phyloP scores from a whole-genome alignment of 345 rosid genomes.

The Moricandia moricandioides region DNA sequence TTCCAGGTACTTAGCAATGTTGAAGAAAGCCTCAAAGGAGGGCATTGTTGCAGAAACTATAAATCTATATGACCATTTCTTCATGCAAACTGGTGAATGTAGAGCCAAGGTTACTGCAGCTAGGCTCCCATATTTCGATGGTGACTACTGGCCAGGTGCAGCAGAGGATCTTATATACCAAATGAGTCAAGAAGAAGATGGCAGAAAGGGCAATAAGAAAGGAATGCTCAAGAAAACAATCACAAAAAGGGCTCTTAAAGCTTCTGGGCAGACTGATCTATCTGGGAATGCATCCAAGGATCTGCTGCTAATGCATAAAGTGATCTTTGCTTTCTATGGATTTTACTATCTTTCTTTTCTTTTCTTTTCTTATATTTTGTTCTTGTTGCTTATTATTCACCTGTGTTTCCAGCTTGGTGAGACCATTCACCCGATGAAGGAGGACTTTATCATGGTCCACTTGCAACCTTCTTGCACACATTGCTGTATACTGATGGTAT shows the following conservation, averaged over 20 bases:
- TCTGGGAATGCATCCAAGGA: slow-evolving; percentile 94
- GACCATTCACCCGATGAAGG: slow-evolving; percentile 98
- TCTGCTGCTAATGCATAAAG: slow-evolving; percentile 95
- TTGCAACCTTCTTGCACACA: slow-evolving; percentile 90
- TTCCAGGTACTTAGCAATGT: slow-evolving; percentile 86
- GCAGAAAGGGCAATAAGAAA: slow-evolving; percentile 88
- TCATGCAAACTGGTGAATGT: slow-evolving; percentile 78
- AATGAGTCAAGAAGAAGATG: slow-evolving; percentile 95
- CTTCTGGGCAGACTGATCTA: slow-evolving; percentile 96
- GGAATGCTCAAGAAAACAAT: slow-evolving; percentile 83
- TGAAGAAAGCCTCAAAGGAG: slow-evolving; percentile 86
- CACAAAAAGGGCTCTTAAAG: slow-evolving; percentile 95
- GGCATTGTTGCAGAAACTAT: slow-evolving; percentile 79
- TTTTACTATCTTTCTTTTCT: background rate
- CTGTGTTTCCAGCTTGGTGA: slow-evolving; percentile 84
- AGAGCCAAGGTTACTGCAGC: slow-evolving; percentile 95
- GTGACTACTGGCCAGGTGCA: slow-evolving; percentile 99
- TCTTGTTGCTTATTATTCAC: background rate
- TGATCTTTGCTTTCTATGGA: slow-evolving; percentile 35
- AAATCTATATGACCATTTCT: slow-evolving; percentile 92
- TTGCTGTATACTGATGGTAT: slow-evolving; percentile 87
- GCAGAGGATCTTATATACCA: slow-evolving; percentile 96
- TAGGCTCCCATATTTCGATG: slow-evolving; percentile 98
- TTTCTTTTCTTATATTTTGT: background rate
- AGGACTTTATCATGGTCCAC: slow-evolving; percentile 99